Base-by-base conservation (phyloP, 257 asterid species). In the Solanum paucissectum region DNA sequence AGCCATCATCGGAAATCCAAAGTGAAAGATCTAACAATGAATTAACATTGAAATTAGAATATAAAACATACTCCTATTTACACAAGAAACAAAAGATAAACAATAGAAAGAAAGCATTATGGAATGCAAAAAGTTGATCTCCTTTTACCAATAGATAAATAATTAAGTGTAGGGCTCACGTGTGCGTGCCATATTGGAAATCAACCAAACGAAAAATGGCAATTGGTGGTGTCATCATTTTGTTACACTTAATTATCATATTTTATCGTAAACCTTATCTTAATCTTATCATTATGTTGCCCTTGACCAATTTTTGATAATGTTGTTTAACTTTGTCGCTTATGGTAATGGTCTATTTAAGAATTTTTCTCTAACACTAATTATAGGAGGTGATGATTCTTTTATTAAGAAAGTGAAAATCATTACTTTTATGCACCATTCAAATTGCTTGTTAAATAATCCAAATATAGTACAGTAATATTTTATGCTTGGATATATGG, bases 241-340 rank as follows among this genome's bases (percentile, higher is more conserved):
- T 91, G 92, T 88, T 88, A 58, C 71, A 77, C 86, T 90, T 16
- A 33, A 60, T 62, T n/a, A 87, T 90, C 88, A 87, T 89, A 91
- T 86, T 91, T 90, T 64, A 72, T 52, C 85, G 84, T 83, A 21
- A 93, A 76, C 72, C 91, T 89, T 91, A 94, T 91, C 93, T 66
- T 90, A 90, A 84, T 79, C 85, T 64, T 37, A 77, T 93, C 89
- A 93, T 91, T 85, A 88, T 92, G 92, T 82, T 92, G 91, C 84
- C 90, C 86, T 90, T 90, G 93, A 93, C 95, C 89, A 92, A 83
- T 37, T 84, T 87, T 33, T 34, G 76, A 38, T 84, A 84, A 84
- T 68, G 74, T 42, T 83, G 68, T 77, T 85, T 29, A 71, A 60
- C 33, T 29, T 84, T 75, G 91, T 87, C 74, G 32, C 66, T 89